Percentiles rank a stretch among this genome's conserved stretches.
Evolutionary conservation across 148 eudicot species (phyloP).

Genomic region (Spergularia bocconei): DNA sequence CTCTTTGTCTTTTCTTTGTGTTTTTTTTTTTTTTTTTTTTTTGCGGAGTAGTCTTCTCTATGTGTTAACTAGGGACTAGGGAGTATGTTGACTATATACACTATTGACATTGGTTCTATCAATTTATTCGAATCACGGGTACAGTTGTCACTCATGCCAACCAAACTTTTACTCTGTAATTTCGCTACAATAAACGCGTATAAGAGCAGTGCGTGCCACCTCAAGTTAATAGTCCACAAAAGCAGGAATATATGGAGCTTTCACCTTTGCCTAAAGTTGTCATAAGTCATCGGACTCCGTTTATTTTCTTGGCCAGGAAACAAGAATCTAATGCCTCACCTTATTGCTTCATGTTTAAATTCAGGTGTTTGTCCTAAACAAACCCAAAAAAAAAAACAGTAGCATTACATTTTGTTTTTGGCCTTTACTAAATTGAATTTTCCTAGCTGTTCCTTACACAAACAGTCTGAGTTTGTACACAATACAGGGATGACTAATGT

Average conservation of each 20-base stretch:
- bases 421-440: neutral
- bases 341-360: conserved; percentile 17
- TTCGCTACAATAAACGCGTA: conserved; percentile 14
- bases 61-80: no score
- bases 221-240: conserved; percentile 23
- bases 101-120: no score
- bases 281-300: neutral
- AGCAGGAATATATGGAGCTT: conserved; percentile 24
- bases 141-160: no score
- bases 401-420: neutral
- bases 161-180: no score
- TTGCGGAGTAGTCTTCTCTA: no score
- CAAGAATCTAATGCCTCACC: conserved; percentile 32
- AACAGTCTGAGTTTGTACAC: no score
- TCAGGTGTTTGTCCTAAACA: neutral
- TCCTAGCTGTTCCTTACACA: no score
- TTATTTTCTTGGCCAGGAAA: conserved; percentile 12
- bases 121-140: no score
- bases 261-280: conserved; percentile 33
- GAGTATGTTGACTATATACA: no score
- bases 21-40: no score
- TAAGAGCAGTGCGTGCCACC: neutral
- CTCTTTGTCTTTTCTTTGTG: no score
- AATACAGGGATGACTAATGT: no score
- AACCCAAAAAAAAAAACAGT: neutral